Percentiles rank a stretch among this genome's conserved stretches.
Conservation (phyloP, 345 rosid genomes). For the Lenwebbia sp. region DNA sequence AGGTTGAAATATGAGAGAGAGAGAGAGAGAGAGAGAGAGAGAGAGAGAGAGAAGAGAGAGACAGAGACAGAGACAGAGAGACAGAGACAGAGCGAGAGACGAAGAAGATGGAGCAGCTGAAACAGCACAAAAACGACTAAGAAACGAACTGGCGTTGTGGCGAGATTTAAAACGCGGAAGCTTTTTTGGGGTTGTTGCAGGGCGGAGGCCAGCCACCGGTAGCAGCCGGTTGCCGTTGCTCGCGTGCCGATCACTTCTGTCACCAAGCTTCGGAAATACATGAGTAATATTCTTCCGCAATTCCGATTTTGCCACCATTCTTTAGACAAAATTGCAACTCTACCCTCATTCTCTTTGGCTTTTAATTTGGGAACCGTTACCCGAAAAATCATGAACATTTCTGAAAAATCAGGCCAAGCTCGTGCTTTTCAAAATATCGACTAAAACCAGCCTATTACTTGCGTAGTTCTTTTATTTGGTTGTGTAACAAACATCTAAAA, state of each 20-base stretch:
- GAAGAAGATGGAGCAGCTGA: not conserved
- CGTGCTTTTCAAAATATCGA: too few species aligned
- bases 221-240: slow-evolving; percentile 13
- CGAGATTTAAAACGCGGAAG: not conserved
- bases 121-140: not conserved
- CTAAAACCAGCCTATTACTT: too few species aligned
- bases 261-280: not conserved
- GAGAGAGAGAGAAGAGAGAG: not conserved
- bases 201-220: slow-evolving; percentile 8
- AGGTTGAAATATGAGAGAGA: not conserved
- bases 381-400: not conserved
- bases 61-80: not conserved
- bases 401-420: not conserved
- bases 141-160: not conserved
- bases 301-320: not conserved
- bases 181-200: not conserved
- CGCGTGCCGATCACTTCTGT: slow-evolving; percentile 15
- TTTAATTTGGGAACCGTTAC: not conserved
- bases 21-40: not conserved
- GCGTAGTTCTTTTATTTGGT: too few species aligned
- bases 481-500: not conserved
- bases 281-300: too few species aligned
- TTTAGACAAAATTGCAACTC: not conserved
- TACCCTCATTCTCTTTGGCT: not conserved
- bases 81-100: not conserved